Conservation (phyloP, 495 filamentous ascomycete species). For the Cercophora samala region DNA sequence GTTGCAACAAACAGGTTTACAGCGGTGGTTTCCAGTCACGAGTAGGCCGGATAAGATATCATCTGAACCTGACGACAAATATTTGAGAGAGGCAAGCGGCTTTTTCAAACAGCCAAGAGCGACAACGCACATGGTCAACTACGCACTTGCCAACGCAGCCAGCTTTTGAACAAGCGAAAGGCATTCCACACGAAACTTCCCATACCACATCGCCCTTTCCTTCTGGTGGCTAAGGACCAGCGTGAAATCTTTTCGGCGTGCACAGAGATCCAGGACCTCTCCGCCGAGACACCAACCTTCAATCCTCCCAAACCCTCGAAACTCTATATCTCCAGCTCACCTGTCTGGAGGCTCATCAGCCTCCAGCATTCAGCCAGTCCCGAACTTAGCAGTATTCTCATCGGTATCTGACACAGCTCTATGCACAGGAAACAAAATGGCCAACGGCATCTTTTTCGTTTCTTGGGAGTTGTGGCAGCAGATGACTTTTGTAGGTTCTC, state of each 20-base stretch:
- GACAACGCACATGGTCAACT: not conserved
- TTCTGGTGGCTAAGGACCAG: not conserved
- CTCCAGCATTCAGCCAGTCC: not conserved
- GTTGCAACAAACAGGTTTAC: not conserved
- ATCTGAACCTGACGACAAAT: not conserved
- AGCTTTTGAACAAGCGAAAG: not conserved
- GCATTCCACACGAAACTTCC: not conserved
- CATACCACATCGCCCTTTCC: not conserved
- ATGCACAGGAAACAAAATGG: constrained; percentile 19
- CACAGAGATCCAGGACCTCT: not conserved
- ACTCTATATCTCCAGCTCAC: not conserved
- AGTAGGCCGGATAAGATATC: too few relatives aligned
- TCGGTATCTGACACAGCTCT: constrained; percentile 9
- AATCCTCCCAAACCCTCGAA: not conserved
- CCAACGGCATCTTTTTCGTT: constrained; percentile 59
- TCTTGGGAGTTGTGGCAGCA: constrained; percentile 86
- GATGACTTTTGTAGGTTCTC: constrained; percentile 74
- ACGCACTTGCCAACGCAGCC: not conserved
- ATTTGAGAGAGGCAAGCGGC: not conserved
- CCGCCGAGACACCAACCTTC: not conserved
- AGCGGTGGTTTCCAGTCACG: too few relatives aligned
- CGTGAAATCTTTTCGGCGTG: not conserved
- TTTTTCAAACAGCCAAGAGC: not conserved
- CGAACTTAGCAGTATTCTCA: constrained; percentile 11
- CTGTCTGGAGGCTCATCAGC: constrained; percentile 6